These are phyloP conservation scores for Candida jianshihensis DNA, from an alignment of 805 yeast genomes.

Conservation along the genomic window DNA sequence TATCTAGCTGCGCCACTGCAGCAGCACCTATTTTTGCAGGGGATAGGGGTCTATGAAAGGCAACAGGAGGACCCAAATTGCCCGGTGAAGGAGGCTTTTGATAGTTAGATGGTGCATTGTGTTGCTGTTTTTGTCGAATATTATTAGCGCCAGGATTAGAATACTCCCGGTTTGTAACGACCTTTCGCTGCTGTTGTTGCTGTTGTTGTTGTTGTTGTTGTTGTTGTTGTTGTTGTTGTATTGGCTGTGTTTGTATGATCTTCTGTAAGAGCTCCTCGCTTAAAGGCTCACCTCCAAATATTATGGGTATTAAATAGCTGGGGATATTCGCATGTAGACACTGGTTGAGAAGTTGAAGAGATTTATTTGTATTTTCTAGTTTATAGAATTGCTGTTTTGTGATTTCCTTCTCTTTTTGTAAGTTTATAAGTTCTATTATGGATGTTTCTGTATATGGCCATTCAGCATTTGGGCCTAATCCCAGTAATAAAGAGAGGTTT, in stretches of 20 bases:
- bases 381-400: constrained; percentile 76
- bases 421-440: constrained; percentile 16
- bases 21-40: constrained; percentile 71
- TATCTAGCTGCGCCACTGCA: constrained; percentile 49
- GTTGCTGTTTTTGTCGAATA: too few relatives aligned
- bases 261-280: constrained; percentile 14
- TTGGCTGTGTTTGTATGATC: constrained; percentile 6
- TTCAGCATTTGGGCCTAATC: constrained; percentile 17
- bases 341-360: constrained; percentile 53
- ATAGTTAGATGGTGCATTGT: neutral
- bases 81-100: constrained; percentile 2
- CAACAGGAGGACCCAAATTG: constrained; percentile 18
- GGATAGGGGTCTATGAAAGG: constrained; percentile 39
- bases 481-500: constrained; percentile 15
- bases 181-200: neutral
- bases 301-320: constrained; percentile 48
- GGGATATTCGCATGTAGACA: constrained; percentile 64
- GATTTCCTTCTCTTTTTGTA: constrained; percentile 56
- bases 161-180: too few relatives aligned
- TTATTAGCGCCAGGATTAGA: too few relatives aligned
- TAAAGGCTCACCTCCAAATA: constrained; percentile 38
- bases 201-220: neutral
- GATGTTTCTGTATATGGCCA: constrained; percentile 21
- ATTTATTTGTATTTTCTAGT: constrained; percentile 52
- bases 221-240: constrained; percentile 8